Base-by-base conservation (phyloP, 345 rosid species). In the Hibiscus syriacus region DNA sequence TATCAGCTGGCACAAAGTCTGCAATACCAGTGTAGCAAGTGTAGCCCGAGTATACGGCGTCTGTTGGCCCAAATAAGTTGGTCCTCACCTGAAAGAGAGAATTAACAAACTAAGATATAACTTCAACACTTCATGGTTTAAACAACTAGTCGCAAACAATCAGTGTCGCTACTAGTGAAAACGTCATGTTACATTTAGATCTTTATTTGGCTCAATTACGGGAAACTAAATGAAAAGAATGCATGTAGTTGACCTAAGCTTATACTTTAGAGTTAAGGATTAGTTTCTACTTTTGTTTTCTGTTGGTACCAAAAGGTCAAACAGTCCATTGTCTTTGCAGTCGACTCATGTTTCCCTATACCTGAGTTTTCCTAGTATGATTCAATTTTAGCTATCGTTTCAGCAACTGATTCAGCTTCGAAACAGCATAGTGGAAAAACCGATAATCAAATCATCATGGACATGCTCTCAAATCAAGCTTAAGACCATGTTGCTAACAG, bases 1-100 rank as follows among this genome's bases (percentile, higher is more conserved):
- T 94, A 78, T 89, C 96, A 39, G 88, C 86, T 0, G 99, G 99
- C 72, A 91, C 72, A 71, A 86, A 91, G 83, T 90, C 96, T 12
- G 97, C 96, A 73, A 94, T 86, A 46, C 96, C 97, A 11, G 96
- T 91, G 73, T 91, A 94, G 67, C 99, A 94, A 66, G 95, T 94
- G 72, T 91, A 91, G 68, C 80, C 96, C 1, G 97, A 91, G 78
- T 89, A 94, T 7, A 77, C 70, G n/a, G 92, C 86, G 20, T 94
- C 97, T 68, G 77, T 76, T 2, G 78, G 79, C 56, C 99, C 99
- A 69, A 94, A 86, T 70, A 94, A 81, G 68, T 84, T 83, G 48
- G 54, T 83, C 79, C 99, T 85, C 76, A 94, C 97, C 99, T 94
- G 66, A 4, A 70, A 46, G 41, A 5, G 50, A n/a, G 36, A 36